Evolutionary conservation across 495 filamentous ascomycete species (phyloP), one percentile per base, ranked within the genome.

Genomic region (Penicillium lagena): DNA sequence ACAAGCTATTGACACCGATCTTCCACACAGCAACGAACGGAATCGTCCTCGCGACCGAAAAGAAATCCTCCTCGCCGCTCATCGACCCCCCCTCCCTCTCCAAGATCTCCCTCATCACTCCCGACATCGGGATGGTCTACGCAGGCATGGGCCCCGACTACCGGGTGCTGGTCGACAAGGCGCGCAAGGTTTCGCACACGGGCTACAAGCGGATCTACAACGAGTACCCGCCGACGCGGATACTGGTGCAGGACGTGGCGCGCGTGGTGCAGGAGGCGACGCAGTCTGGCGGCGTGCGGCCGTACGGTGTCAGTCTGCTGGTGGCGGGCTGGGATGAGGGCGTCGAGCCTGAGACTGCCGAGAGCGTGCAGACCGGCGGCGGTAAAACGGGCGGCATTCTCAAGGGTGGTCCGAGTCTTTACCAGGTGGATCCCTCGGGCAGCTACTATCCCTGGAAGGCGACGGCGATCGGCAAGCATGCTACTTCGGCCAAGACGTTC

Each of bases 121-220:
- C 93, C 49, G 89, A 99, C 78, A 96, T 97, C 72, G 94, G 94
- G 65, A 97, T 96, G 94, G 94, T 99, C 59, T 99, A 99, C 73
- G 86, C 87, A 15, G 93, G 93, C 63, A 99, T 98, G 93, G 89
- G 94, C 12, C 93, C 93, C 40, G 94, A 99, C 70, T 99, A 97
- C 73, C 83, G 93, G 56, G 88, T 97, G 36, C 81, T 99, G 37
- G 94, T 96, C 46, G 93, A 99, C 74, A 90, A 87, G 64, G 94
- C 93, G 48, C 90, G 93, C 52, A 97, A 96, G 70, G 93, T 96
- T 45, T 93, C 89, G n/a, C 94, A 99, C 72, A 95, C 94, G 37
- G 85, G 85, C 66, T 99, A 97, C 81, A 99, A 99, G 78, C 89
- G 93, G 65, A 87, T 99, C 67, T 99, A 99, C 76, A 99, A 99